Conservation (phyloP, 345 rosid species). For the Eucalyptus pauciflora region DNA sequence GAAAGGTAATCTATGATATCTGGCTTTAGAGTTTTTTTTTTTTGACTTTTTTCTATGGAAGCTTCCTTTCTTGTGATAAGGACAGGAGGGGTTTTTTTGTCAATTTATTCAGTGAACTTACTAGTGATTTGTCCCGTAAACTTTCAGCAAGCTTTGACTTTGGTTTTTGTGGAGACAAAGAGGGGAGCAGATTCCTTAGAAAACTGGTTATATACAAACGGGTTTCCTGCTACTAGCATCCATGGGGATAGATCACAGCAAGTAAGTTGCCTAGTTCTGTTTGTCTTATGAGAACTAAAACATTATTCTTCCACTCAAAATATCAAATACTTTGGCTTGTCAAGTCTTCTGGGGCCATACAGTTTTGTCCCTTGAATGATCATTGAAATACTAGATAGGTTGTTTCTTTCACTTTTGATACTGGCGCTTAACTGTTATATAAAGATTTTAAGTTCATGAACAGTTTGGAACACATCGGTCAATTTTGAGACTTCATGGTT, state of each 20-base stretch:
- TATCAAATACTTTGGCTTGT: background rate
- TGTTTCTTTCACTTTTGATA: background rate
- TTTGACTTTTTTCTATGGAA: background rate
- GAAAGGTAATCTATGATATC: constrained; percentile 41
- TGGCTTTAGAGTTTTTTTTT: background rate
- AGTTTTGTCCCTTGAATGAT: background rate
- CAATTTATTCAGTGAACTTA: background rate
- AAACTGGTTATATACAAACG: constrained; percentile 72
- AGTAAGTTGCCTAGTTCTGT: constrained; percentile 5
- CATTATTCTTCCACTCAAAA: background rate
- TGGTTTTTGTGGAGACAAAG: constrained; percentile 98
- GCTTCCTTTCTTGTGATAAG: background rate
- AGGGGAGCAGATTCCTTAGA: constrained; percentile 89
- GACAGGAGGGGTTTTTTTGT: background rate
- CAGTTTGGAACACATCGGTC: background rate
- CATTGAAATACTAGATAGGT: background rate
- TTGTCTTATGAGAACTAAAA: background rate
- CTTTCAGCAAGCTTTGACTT: constrained; percentile 82
- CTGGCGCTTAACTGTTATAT: background rate
- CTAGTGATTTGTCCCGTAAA: background rate
- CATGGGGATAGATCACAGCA: constrained; percentile 97
- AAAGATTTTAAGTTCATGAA: background rate
- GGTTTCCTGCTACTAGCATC: constrained; percentile 86
- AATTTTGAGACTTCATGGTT: background rate
- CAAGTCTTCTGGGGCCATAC: background rate